Evolutionary conservation across 2,329 filamentous ascomycete genomes (phyloP), one percentile per base, ranked within the genome.

Genomic region (Dryadomyces quercus-mongolicae): DNA sequence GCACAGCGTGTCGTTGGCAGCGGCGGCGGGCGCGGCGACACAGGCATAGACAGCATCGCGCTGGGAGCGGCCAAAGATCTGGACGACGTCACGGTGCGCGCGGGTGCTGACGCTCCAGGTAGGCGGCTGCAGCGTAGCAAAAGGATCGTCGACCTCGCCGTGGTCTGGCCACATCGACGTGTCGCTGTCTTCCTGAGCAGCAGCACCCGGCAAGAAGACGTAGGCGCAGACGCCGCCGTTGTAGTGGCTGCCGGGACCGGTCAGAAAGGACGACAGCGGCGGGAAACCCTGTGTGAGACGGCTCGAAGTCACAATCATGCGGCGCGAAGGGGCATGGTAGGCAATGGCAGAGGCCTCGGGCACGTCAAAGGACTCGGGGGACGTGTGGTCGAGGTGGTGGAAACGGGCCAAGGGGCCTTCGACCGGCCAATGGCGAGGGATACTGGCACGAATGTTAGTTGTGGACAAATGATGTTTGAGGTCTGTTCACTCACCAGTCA

Each of bases 291-390:
- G 20, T 7, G 18, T 3, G 12, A 31, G 16, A 2, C 8, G 66
- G 58, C 68, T 62, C 7, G 72, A 71, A 5, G 74, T 71, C 34
- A 75, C 53, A 5, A 78, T 62, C 4, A 78, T 62, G 43, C 63
- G 68, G 54, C 70, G 64, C 1, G 70, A 70, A 5, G 69, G 64
- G 5, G 64, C 60, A 53, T 76, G 72, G 53, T 75, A 77, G 54
- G 70, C 68, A 58, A 80, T 71, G 5, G 73, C 74, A 9, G 73
- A 73, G 52, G 75, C 67, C 45, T 71, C 65, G 7, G 64, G 63
- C 15, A 52, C 47, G 16, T 20, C 3, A 3, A 57, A 10, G 4
- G 15, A 6, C 31, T 55, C 58, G 5, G 44, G 25, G 2, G 52
- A 50, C 22, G 51, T 52, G 5, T 51, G 53, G 31, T 36, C 36